Percentiles rank a stretch among this genome's conserved stretches.
Evolutionary conservation across 2,329 filamentous ascomycete genomes (phyloP).

Genomic region (Fusarium sp.): DNA sequence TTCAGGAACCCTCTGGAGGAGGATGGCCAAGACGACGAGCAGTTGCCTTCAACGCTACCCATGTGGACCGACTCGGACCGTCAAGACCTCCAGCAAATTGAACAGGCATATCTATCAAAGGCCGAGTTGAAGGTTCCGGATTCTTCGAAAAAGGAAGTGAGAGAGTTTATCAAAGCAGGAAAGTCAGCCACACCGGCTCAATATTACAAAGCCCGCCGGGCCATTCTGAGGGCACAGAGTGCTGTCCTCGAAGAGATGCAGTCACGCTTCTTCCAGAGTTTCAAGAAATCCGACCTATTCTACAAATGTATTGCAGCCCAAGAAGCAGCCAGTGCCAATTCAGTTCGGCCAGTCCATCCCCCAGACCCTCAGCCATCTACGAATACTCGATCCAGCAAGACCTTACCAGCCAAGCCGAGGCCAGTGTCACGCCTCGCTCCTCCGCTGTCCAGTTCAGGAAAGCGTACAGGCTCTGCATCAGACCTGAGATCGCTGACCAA

Average conservation of each 20-base stretch:
- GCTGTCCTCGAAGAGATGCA: slow-evolving; percentile 87
- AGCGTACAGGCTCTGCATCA: slow-evolving; percentile 60
- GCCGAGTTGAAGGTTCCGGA: slow-evolving; percentile 83
- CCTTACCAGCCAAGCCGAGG: slow-evolving; percentile 58
- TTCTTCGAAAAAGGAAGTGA: slow-evolving; percentile 76
- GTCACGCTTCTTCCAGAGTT: slow-evolving; percentile 81
- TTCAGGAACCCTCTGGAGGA: slow-evolving; percentile 95
- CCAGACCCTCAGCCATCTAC: slow-evolving; percentile 40
- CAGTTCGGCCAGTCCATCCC: slow-evolving; percentile 35
- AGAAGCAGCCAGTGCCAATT: slow-evolving; percentile 67
- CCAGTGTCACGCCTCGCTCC: slow-evolving; percentile 58
- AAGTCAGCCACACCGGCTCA: slow-evolving; percentile 81
- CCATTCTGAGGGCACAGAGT: slow-evolving; percentile 85
- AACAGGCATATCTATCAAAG: slow-evolving; percentile 87
- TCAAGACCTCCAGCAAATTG: slow-evolving; percentile 89
- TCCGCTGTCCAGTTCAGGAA: slow-evolving; percentile 48
- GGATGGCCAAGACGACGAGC: slow-evolving; percentile 72
- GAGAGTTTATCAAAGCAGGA: slow-evolving; percentile 82
- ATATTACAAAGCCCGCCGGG: slow-evolving; percentile 84
- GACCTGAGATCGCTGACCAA: slow-evolving; percentile 57
- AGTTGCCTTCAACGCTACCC: slow-evolving; percentile 69
- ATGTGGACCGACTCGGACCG: slow-evolving; percentile 88
- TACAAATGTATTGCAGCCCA: slow-evolving; percentile 96
- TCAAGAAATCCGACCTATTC: slow-evolving; percentile 93
- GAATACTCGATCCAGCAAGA: slow-evolving; percentile 48